Base-by-base conservation (phyloP, 192 early-diverging fungal species). In the Backusella tuberculispora region DNA sequence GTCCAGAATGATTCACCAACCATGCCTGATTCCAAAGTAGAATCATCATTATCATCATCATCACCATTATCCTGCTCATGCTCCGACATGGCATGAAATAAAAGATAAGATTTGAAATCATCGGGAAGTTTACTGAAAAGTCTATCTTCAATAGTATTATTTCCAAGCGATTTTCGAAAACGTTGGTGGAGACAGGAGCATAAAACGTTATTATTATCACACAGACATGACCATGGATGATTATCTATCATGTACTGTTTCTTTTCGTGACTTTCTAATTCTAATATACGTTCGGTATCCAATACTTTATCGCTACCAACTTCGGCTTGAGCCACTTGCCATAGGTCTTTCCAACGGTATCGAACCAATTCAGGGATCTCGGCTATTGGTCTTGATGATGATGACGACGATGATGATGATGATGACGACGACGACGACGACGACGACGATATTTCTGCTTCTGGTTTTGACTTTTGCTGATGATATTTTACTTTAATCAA, bases 1-100 rank as follows among this genome's bases (percentile, higher is more conserved):
- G 42, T 44, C 76, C 76, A 77, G 19, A 24, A 77, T 26, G 68
- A 69, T 17, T 47, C 14, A 29, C 68, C 68, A 26, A 69, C 45
- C 68, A 69, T 69, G 26, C 40, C 26, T 5, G 26, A 19, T 34
- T 69, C 68, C 6, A 47, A 38, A 13, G 12, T 8, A 34, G 6
- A 10, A 2, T 26, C 68, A 15, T 19, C 40, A 12, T 24, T 7
- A 6, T 69, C 68, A 5, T 45, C 24, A 1, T 15, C 10, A 0
- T 14, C 17, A 13, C 68, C 68, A 5, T 69, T 9, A 26, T 69
- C 26, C 6, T 47, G 68, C 29, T 69, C 68, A 24, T 69, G 24
- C 6, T 69, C 68, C n/a, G 53, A 60, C 7, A 60, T 10, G 9
- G 53, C 21, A 1, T 19, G 4, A 5, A 60, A 19, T 26, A 60